phyloP scores from a whole-genome alignment of 257 asterid genomes.

The Solanum boliviense region DNA sequence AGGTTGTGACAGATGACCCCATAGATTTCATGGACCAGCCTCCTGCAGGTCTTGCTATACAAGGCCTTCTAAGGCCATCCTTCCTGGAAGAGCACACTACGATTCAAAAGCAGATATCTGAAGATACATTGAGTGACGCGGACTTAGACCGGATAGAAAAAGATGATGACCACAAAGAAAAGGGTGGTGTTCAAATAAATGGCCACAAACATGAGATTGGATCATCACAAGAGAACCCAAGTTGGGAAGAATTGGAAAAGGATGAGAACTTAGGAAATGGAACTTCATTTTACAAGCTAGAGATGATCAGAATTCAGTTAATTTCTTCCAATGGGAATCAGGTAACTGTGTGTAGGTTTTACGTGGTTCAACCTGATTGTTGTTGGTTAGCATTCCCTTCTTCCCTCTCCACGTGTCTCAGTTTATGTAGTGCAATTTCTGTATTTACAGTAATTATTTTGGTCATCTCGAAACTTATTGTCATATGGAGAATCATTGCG shows the following conservation, averaged over 20 bases:
- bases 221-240: constrained; percentile 35
- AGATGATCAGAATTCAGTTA: constrained; percentile 72
- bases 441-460: neutral
- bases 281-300: constrained; percentile 85
- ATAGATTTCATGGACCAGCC: constrained; percentile 93
- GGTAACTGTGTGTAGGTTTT: constrained; percentile 23
- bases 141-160: constrained; percentile 17
- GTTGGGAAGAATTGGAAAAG: constrained; percentile 65
- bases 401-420: neutral
- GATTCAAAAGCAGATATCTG: constrained; percentile 60
- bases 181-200: constrained; percentile 36
- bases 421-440: neutral
- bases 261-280: constrained; percentile 64
- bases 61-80: constrained; percentile 88
- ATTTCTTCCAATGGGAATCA: constrained; percentile 66
- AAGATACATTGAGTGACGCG: constrained; percentile 22
- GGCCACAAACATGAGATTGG: constrained; percentile 51
- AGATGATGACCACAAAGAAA: constrained; percentile 33
- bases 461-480: neutral
- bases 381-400: neutral
- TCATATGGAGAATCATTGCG: neutral
- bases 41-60: constrained; percentile 82
- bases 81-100: constrained; percentile 77
- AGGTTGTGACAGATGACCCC: constrained; percentile 80
- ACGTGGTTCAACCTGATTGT: neutral